phyloP scores from a whole-genome alignment of 225 moss, liverwort and hornwort species.

The Lunularia cruciata region DNA sequence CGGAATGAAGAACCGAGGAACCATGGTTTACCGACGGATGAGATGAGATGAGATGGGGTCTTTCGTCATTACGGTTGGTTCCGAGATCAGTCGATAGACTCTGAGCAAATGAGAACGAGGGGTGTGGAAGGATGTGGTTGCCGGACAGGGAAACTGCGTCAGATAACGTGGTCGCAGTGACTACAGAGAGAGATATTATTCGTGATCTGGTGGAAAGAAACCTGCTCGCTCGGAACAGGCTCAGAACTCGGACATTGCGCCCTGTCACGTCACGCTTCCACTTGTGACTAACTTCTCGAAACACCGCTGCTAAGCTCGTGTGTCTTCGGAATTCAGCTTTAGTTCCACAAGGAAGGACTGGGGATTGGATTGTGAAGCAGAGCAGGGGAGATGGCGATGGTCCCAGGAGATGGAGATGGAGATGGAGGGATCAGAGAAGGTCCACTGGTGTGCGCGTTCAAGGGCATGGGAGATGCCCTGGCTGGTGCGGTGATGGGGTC shows the following conservation, averaged over 20 bases:
- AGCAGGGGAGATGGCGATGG: slow-evolving; percentile 31
- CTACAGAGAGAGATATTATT: background rate
- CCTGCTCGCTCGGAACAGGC: background rate
- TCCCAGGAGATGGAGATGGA: slow-evolving; percentile 28
- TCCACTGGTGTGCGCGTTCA: slow-evolving; percentile 44
- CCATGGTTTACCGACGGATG: no score
- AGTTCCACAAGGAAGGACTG: no score
- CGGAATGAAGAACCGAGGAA: no score
- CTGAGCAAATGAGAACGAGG: background rate
- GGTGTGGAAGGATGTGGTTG: background rate
- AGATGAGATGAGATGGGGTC: background rate
- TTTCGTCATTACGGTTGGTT: background rate
- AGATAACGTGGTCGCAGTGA: background rate
- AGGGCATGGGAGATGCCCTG: slow-evolving; percentile 46
- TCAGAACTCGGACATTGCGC: background rate
- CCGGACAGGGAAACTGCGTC: background rate
- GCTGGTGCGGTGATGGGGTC: slow-evolving; percentile 90
- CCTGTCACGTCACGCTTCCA: background rate
- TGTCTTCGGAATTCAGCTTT: background rate
- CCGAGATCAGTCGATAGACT: background rate
- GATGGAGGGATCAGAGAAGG: slow-evolving; percentile 21
- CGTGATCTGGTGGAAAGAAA: background rate
- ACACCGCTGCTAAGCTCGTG: no score
- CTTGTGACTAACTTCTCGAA: background rate
- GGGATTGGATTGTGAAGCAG: background rate